Evolutionary conservation across 1,284 basidiomycete species (phyloP).

Genomic region (Ceratobasidium sp.): DNA sequence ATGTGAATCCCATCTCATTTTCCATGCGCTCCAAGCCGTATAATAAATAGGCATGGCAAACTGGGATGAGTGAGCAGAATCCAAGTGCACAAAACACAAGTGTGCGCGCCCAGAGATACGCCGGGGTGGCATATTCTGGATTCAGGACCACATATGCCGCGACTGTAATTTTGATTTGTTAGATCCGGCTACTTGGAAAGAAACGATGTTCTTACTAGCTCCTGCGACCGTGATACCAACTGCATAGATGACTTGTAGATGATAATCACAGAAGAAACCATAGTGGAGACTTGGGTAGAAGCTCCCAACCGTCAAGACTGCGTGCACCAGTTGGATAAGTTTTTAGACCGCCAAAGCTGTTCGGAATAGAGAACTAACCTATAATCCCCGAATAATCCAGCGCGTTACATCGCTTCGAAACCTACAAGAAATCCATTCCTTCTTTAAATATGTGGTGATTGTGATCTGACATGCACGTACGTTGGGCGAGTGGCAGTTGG

Average conservation of each 20-base stretch:
- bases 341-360: conserved; percentile 10
- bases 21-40: conserved; percentile 68
- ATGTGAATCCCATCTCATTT: conserved; percentile 73
- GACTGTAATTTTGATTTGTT: conserved; percentile 54
- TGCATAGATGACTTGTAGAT: conserved; percentile 66
- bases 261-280: conserved; percentile 74
- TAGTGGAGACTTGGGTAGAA: conserved; percentile 54
- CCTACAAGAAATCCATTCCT: conserved; percentile 47
- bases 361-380: conserved; percentile 54
- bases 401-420: conserved; percentile 63
- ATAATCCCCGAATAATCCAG: conserved; percentile 79
- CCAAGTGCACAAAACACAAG: conserved; percentile 84
- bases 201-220: conserved; percentile 61
- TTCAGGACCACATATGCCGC: conserved; percentile 82
- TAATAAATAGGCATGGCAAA: conserved; percentile 69
- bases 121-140: conserved; percentile 79
- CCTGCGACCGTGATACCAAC: conserved; percentile 67
- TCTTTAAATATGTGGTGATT: conserved; percentile 48
- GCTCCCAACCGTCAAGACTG: conserved; percentile 55
- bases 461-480: conserved; percentile 64
- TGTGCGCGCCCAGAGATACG: conserved; percentile 81
- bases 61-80: conserved; percentile 75
- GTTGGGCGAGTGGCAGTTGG: conserved; percentile 75
- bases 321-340: conserved; percentile 61
- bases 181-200: conserved; percentile 43